These are phyloP conservation scores for Penicillium longicatenatum DNA, from an alignment of 495 filamentous ascomycete species.

Conservation along the genomic window DNA sequence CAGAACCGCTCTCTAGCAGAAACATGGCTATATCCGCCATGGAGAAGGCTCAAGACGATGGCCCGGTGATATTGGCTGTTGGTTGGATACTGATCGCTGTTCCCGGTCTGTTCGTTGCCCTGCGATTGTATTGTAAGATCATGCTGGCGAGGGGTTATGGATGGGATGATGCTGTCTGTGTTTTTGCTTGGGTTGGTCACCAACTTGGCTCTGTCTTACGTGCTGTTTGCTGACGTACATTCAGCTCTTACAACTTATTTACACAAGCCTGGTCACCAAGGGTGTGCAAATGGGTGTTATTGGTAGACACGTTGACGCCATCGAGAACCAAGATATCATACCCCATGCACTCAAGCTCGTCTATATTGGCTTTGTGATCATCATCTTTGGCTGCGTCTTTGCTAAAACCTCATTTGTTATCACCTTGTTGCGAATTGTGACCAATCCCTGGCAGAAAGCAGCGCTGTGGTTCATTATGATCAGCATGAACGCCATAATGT, in stretches of 20 bases:
- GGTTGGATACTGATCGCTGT: slow-evolving; percentile 17
- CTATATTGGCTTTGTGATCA: slow-evolving; percentile 20
- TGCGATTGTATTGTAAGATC: slow-evolving; percentile 18
- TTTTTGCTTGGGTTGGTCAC: slow-evolving; percentile 13
- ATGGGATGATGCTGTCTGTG: slow-evolving; percentile 13
- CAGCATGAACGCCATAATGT: slow-evolving; percentile 28
- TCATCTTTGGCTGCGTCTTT: slow-evolving; percentile 26
- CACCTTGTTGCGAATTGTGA: slow-evolving; percentile 27
- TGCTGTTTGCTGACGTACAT: not conserved
- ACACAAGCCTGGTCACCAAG: slow-evolving; percentile 12
- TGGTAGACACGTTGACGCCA: slow-evolving; percentile 14
- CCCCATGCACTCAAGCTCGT: slow-evolving; percentile 18
- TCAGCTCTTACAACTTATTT: slow-evolving; percentile 13
- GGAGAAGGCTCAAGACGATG: slow-evolving; percentile 8
- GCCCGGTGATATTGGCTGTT: slow-evolving; percentile 13
- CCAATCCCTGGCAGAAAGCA: slow-evolving; percentile 21
- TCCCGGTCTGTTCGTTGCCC: slow-evolving; percentile 10
- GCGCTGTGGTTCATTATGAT: slow-evolving; percentile 30
- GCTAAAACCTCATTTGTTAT: slow-evolving; percentile 31
- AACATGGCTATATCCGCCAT: not conserved
- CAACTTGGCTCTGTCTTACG: not conserved
- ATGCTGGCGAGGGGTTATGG: slow-evolving; percentile 11
- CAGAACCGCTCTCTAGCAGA: not conserved
- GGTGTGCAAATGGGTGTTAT: slow-evolving; percentile 16
- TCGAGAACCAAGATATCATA: slow-evolving; percentile 4